Base-by-base conservation (phyloP, 441 rosid species). In the Hura crepitans region DNA sequence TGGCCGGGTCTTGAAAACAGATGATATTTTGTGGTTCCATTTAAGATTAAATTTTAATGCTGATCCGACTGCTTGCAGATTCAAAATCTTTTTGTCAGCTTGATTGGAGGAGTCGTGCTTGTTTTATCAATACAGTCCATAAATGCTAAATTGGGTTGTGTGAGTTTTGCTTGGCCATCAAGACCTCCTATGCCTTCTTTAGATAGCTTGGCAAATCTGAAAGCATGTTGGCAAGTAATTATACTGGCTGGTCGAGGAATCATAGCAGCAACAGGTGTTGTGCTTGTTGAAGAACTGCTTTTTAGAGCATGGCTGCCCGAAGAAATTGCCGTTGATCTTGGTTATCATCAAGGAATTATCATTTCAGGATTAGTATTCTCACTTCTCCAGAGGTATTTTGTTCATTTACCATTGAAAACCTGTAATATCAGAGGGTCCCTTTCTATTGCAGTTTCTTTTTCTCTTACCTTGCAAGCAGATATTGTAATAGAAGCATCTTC, bases 231-330 rank as follows among this genome's bases (percentile, higher is more conserved):
- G 20, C 77, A 80, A 70, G 70, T 88, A 78, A 59, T 86, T 62
- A 37, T 81, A 63, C 71, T 89, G 74, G 78, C 81, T 71, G 75
- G 75, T 73, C 86, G 17, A 79, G 99, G 91, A 78, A 76, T 85
- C 51, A 43, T 83, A 74, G 81, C 91, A 3, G 96, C 96, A 59
- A 78, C 87, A 10, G 69, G 87, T 72, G 73, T 91, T 74, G 92
- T 82, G 75, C 72, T 91, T 59, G 96, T 88, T 71, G 98, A 92
- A 80, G 99, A 96, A 80, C 72, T 96, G 79, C 81, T 92, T 75
- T 92, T 96, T 75, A 85, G 97, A 70, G 85, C 98, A 47, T 92
- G 97, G 98, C 74, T 96, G 78, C 91, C 91, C 68, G 83, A 85
- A 72, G 98, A 96, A 81, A 88, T 96, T 71, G 86, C 93, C 11